phyloP scores from a whole-genome alignment of 2,329 filamentous ascomycete genomes.

The Phoma herbarum region DNA sequence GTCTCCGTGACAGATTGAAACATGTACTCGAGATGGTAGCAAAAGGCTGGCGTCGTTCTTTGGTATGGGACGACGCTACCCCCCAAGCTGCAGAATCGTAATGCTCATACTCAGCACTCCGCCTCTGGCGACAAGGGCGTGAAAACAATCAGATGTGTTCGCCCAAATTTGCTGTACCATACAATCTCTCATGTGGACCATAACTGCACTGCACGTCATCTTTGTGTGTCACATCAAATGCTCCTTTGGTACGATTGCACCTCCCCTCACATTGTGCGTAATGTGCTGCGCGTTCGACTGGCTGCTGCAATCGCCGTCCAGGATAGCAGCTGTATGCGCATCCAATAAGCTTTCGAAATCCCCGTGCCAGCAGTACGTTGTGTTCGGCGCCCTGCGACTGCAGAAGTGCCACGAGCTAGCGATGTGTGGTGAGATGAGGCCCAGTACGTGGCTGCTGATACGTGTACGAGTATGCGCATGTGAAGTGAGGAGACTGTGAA shows the following conservation, averaged over 20 bases:
- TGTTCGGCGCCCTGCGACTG: conserved; percentile 16
- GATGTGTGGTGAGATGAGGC: conserved; percentile 4
- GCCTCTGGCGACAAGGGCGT: background rate
- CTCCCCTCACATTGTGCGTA: conserved; percentile 7
- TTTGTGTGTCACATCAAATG: conserved; percentile 3
- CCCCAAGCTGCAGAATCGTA: background rate
- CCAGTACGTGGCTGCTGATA: conserved; percentile 18
- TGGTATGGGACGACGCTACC: background rate
- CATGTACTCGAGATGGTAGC: conserved; percentile 4
- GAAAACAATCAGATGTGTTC: conserved; percentile 2
- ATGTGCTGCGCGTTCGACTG: conserved; percentile 7
- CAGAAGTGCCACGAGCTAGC: conserved; percentile 14
- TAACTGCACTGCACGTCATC: conserved; percentile 12
- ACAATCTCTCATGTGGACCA: conserved; percentile 6
- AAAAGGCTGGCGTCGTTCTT: background rate
- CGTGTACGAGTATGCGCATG: conserved; percentile 13
- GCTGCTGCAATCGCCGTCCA: conserved; percentile 4
- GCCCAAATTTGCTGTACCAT: conserved; percentile 6
- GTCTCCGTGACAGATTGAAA: background rate
- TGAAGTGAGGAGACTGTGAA: conserved; percentile 10
- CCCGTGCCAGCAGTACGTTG: conserved; percentile 4
- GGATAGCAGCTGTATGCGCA: conserved; percentile 3
- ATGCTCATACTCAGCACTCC: background rate
- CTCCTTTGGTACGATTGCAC: conserved; percentile 7
- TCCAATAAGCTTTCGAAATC: conserved; percentile 7